Base-by-base conservation (phyloP, 495 filamentous ascomycete species). In the Hyaloscypha hepaticicola region DNA sequence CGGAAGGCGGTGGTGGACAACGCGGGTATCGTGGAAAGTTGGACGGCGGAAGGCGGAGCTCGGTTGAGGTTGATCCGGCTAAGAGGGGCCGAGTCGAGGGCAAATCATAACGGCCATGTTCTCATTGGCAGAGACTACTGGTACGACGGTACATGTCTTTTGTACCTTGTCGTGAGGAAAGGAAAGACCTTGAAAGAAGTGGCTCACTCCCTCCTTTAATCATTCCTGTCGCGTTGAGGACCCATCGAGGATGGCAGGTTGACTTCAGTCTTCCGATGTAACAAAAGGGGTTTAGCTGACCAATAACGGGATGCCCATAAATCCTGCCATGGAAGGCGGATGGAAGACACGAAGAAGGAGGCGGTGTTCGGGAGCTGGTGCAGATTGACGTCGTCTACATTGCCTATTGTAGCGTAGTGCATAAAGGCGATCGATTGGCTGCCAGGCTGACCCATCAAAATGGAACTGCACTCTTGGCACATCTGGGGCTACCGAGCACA, bases 301-400 rank as follows among this genome's bases (percentile, higher is more conserved):
- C 50, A 53, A 53, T 33, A 6, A 16, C 25, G 53, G 28, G 28
- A 6, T 34, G 22, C 14, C 53, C 53, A 25, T 27, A 38, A 12
- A 4, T n/a, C 5, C 26, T 34, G 26, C 34, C 26, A 66, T 66
- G 58, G 64, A 66, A 66, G 64, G 28, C 31, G 51, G 1, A 66
- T 66, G 51, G 64, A 66, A 66, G 58, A 66, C 64, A 60, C 64
- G 50, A 66, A 66, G 64, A 66, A 61, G 33, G 51, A 51, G 26
- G 51, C 34, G n/a, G 34, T 62, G 59, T 61, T 57, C 38, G 38
- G 38, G 38, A 45, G 14, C 38, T 11, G 38, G 19, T n/a, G 24
- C 0, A 33, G 28, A 53, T 12, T 12, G n/a, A 29, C 27, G 26
- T 65, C 63, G 63, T 27, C 48, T 65, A 55, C 28, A 24, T 27